Percentiles rank a stretch among this genome's conserved stretches.
Evolutionary conservation across 2,329 filamentous ascomycete species (phyloP).

Genomic region (Apiospora malaysiana): DNA sequence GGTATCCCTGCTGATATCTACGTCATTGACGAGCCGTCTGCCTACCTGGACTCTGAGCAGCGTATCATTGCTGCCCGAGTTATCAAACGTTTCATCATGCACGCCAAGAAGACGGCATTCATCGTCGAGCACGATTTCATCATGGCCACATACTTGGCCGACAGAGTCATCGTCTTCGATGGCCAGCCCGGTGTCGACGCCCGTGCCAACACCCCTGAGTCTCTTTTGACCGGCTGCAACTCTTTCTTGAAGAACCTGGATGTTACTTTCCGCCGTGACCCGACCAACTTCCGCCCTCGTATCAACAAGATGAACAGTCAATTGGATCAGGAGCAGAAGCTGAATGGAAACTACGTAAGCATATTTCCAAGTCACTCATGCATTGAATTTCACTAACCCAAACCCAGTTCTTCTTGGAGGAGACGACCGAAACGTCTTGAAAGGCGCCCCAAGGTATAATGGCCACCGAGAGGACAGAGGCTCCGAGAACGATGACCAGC

Average conservation of each 20-base stretch:
- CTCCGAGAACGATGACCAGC: conserved; percentile 3
- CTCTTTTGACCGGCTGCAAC: conserved; percentile 94
- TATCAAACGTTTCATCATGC: conserved; percentile 99
- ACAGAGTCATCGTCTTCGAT: conserved; percentile 98
- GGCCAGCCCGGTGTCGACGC: conserved; percentile 88
- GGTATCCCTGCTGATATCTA: conserved; percentile 97
- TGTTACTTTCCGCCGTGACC: conserved; percentile 98
- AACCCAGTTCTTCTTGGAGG: conserved; percentile 89
- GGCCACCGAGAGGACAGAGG: conserved; percentile 31
- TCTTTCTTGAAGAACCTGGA: conserved; percentile 94
- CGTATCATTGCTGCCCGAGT: conserved; percentile 97
- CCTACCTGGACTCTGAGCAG: conserved; percentile 98
- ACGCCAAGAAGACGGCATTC: conserved; percentile 99
- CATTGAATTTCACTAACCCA: neutral
- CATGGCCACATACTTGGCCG: conserved; percentile 71
- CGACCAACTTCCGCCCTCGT: conserved; percentile 92
- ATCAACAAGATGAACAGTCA: conserved; percentile 98
- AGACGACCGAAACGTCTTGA: conserved; percentile 67
- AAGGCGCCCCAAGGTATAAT: conserved; percentile 57
- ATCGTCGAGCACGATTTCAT: conserved; percentile 89
- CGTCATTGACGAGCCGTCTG: conserved; percentile 95
- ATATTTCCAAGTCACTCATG: neutral
- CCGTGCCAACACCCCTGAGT: conserved; percentile 89
- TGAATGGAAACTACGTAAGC: conserved; percentile 85
- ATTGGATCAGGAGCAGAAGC: conserved; percentile 97